Conservation (phyloP, 139 green algal genomes). For the Picochlorum sp. region DNA sequence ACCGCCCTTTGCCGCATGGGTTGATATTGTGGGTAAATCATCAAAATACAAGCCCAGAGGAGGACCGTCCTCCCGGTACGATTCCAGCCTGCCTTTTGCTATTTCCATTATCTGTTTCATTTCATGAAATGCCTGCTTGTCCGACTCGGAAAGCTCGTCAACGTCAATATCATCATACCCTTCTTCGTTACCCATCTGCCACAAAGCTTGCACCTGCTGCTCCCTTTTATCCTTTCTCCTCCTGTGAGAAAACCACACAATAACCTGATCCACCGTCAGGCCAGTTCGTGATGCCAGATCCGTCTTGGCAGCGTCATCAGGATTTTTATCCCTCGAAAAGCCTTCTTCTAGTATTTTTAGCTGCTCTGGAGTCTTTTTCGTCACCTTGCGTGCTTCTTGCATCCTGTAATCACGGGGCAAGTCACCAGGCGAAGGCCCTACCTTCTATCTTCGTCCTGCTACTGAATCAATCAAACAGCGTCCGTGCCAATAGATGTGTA, state of each 20-base stretch:
- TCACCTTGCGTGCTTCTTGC: no score
- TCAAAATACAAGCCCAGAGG: conserved; percentile 57
- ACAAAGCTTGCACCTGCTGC: background rate
- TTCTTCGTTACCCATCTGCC: background rate
- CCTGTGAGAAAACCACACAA: conserved; percentile 60
- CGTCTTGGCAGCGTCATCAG: conserved; percentile 37
- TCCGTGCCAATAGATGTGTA: no score
- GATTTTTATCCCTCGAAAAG: conserved; percentile 58
- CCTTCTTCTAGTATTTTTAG: conserved; percentile 68
- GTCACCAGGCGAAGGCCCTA: no score
- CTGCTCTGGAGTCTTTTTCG: conserved; percentile 61
- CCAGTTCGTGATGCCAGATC: conserved; percentile 50
- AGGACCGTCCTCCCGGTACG: conserved; percentile 57
- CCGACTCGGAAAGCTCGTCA: background rate
- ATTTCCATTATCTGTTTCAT: conserved; percentile 34
- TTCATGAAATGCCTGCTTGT: conserved; percentile 6
- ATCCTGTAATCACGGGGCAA: no score
- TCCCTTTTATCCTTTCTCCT: conserved; percentile 43
- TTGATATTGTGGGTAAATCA: conserved; percentile 4
- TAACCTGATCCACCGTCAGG: conserved; percentile 63
- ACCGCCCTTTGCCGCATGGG: background rate
- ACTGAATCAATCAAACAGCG: no score
- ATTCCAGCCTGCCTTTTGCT: conserved; percentile 40
- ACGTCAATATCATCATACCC: conserved; percentile 9
- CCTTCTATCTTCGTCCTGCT: no score